Evolutionary conservation across 208 protist species (phyloP).

Genomic region (Trypanosomatidae sp.): DNA sequence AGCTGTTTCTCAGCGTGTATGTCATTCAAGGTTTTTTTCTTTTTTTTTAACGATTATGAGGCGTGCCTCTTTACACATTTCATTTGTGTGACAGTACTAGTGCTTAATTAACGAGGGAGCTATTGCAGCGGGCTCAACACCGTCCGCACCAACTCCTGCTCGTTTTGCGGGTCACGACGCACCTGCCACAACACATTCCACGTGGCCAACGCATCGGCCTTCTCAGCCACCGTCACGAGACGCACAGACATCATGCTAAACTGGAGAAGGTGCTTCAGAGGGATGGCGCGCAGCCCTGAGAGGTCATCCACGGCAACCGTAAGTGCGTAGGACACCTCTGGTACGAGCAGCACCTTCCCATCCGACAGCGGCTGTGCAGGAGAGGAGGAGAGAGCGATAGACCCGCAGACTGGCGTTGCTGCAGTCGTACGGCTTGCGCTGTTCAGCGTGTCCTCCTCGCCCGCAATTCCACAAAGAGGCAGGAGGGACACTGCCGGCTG

Average conservation of each 20-base stretch:
- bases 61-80: no score
- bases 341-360: not conserved
- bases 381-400: not conserved
- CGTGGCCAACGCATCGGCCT: conserved; percentile 10
- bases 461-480: not conserved
- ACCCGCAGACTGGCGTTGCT: not conserved
- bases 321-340: not conserved
- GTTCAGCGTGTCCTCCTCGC: not conserved
- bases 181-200: conserved; percentile 36
- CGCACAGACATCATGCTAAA: conserved; percentile 43
- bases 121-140: conserved; percentile 20
- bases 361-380: not conserved
- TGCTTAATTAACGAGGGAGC: not conserved
- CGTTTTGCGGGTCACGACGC: conserved; percentile 15
- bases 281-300: conserved; percentile 9
- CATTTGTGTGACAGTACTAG: no score
- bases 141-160: conserved; percentile 17
- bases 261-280: conserved; percentile 57
- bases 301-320: conserved; percentile 11
- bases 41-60: no score
- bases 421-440: not conserved
- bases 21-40: no score
- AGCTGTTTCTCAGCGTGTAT: no score
- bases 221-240: no score
- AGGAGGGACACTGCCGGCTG: conserved; percentile 5